These are phyloP conservation scores for Hondaea fermentalgiana DNA, from an alignment of 108 stramenopile species.

Conservation along the genomic window DNA sequence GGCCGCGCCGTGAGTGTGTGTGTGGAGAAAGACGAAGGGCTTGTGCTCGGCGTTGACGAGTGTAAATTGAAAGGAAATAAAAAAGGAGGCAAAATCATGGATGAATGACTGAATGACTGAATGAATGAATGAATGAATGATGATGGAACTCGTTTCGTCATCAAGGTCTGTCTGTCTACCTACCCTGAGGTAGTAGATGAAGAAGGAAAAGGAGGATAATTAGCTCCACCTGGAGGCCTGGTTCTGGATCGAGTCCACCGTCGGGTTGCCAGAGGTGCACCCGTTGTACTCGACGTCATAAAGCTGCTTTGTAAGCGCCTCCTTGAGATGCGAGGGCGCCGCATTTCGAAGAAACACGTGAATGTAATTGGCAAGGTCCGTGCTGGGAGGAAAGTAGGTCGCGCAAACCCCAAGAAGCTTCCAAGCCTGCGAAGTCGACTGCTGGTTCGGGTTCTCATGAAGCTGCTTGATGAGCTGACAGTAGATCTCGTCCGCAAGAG, in stretches of 20 bases:
- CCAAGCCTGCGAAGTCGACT: slow-evolving; percentile 32
- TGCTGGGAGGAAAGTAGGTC: slow-evolving; percentile 35
- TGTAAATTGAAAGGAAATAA: too few relatives aligned
- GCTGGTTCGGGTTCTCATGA: slow-evolving; percentile 33
- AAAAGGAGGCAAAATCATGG: not conserved
- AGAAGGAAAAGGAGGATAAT: not conserved
- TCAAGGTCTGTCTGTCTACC: not conserved
- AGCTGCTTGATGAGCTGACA: slow-evolving; percentile 52
- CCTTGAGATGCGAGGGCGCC: slow-evolving; percentile 25
- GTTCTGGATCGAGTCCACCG: not conserved
- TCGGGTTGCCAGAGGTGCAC: not conserved
- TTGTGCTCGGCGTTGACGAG: too few relatives aligned
- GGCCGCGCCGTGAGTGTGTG: too few relatives aligned
- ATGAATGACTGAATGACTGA: not conserved
- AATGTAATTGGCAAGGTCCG: slow-evolving; percentile 39
- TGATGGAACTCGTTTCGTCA: not conserved
- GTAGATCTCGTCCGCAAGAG: slow-evolving; percentile 40
- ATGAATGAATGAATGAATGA: not conserved
- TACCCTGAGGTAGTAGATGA: not conserved
- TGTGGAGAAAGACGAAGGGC: too few relatives aligned
- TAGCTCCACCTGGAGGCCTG: not conserved
- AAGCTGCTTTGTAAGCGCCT: not conserved
- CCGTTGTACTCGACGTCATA: not conserved
- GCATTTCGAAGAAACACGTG: slow-evolving; percentile 38
- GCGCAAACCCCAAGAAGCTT: slow-evolving; percentile 38